Conservation (phyloP, 352 stramenopile genomes). For the Globisporangium apiculatum region DNA sequence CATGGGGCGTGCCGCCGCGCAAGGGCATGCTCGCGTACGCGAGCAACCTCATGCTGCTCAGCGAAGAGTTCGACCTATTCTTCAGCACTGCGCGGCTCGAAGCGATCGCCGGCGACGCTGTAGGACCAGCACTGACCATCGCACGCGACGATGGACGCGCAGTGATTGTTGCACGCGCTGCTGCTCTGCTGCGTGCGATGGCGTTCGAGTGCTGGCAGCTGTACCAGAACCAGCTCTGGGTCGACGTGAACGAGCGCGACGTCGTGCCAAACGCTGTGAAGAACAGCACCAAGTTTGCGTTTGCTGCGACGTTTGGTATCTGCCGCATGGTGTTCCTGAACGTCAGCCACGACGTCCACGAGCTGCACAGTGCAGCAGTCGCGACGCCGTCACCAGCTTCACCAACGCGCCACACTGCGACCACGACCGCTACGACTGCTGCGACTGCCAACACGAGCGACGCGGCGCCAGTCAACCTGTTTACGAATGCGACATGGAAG, state of each 20-base stretch:
- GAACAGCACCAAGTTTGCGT: conserved; percentile 48
- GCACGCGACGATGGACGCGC: conserved; percentile 4
- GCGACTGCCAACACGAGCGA: neutral
- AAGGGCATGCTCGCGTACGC: conserved; percentile 31
- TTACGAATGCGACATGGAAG: conserved; percentile 56
- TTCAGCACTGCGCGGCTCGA: conserved; percentile 30
- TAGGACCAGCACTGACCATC: neutral
- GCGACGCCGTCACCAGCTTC: neutral
- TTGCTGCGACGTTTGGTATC: conserved; percentile 35
- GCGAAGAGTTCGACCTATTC: conserved; percentile 47
- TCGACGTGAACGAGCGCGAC: conserved; percentile 58
- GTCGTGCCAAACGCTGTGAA: conserved; percentile 35
- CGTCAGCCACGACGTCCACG: conserved; percentile 38
- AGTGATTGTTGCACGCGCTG: conserved; percentile 16
- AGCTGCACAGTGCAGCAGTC: conserved; percentile 14
- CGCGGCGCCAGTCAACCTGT: conserved; percentile 19
- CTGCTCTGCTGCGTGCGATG: conserved; percentile 21
- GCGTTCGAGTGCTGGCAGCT: conserved; percentile 68
- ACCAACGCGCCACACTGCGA: neutral
- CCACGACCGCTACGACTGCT: neutral
- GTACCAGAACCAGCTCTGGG: conserved; percentile 75
- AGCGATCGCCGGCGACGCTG: neutral
- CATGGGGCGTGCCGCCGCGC: conserved; percentile 49
- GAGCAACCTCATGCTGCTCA: conserved; percentile 69
- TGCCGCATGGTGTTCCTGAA: conserved; percentile 50